Evolutionary conservation across 1,284 basidiomycete species (phyloP).

Genomic region (Pascua guehoae): DNA sequence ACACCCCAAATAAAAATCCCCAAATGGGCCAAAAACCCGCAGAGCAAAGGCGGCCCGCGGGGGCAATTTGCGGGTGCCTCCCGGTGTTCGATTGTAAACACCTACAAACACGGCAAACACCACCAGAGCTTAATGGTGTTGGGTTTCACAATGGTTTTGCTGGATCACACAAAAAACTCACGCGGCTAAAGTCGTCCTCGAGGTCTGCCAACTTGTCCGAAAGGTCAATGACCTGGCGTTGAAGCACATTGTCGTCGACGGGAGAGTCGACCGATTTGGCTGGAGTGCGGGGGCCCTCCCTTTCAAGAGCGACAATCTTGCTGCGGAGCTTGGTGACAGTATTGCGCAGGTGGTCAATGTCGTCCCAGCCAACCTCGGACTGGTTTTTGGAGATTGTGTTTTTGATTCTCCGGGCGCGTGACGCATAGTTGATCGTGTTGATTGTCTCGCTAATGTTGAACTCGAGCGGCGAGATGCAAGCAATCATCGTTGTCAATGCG

Average conservation of each 20-base stretch:
- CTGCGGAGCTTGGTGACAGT: slow-evolving; percentile 70
- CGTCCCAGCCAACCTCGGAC: slow-evolving; percentile 97
- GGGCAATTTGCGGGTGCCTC: too few species aligned
- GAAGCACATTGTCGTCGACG: slow-evolving; percentile 69
- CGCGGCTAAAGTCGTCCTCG: slow-evolving; percentile 45
- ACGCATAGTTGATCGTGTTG: slow-evolving; percentile 97
- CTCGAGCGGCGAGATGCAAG: slow-evolving; percentile 88
- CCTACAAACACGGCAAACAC: too few species aligned
- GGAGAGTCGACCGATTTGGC: slow-evolving; percentile 4
- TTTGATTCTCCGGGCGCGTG: slow-evolving; percentile 95
- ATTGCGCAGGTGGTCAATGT: slow-evolving; percentile 90
- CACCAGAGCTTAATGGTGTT: too few species aligned
- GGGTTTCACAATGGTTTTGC: too few species aligned
- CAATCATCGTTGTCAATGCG: slow-evolving; percentile 97
- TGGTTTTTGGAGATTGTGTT: slow-evolving; percentile 89
- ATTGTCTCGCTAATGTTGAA: slow-evolving; percentile 93
- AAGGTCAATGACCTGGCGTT: slow-evolving; percentile 37
- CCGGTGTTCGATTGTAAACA: too few species aligned
- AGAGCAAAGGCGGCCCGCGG: too few species aligned
- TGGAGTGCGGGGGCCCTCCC: slow-evolving; percentile 54
- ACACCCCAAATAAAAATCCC: neutral
- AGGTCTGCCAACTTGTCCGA: slow-evolving; percentile 29
- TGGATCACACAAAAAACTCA: slow-evolving; percentile 14
- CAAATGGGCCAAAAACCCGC: too few species aligned
- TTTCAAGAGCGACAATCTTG: slow-evolving; percentile 68